Conservation (phyloP, 345 rosid species). For the Citrus hindsii region DNA sequence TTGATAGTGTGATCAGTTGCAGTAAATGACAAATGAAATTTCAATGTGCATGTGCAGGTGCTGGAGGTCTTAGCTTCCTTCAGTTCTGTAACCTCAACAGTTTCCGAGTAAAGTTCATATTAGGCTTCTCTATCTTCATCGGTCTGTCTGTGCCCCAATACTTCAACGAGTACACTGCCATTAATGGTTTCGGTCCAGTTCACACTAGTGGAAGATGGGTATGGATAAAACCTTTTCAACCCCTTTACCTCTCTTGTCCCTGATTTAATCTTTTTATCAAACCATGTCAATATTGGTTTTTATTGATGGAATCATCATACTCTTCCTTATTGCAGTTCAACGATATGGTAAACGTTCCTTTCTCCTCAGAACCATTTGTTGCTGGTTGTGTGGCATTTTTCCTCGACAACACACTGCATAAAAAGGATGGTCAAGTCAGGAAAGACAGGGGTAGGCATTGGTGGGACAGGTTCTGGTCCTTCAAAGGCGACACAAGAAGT, state of each 20-base stretch:
- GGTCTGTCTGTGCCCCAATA: constrained; percentile 91
- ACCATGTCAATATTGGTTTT: neutral
- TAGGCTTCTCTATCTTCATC: constrained; percentile 87
- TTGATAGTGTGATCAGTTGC: neutral
- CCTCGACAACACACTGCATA: constrained; percentile 71
- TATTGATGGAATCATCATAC: neutral
- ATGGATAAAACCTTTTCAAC: constrained; percentile 18
- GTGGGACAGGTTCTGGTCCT: constrained; percentile 87
- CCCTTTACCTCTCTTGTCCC: neutral
- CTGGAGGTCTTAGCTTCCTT: constrained; percentile 86
- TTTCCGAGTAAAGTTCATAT: constrained; percentile 70
- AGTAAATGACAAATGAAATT: neutral
- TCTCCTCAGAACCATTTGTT: constrained; percentile 84
- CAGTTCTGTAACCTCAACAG: constrained; percentile 92
- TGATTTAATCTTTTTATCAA: neutral
- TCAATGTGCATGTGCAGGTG: constrained; percentile 40
- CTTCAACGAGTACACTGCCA: constrained; percentile 86
- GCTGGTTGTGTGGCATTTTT: constrained; percentile 79
- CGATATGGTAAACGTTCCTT: constrained; percentile 84
- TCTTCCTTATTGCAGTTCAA: constrained; percentile 61
- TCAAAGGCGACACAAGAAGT: constrained; percentile 65
- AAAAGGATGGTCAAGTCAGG: constrained; percentile 45
- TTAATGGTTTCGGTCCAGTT: constrained; percentile 83
- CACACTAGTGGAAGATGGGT: constrained; percentile 88
- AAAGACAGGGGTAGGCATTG: constrained; percentile 94